Percentiles rank a stretch among this genome's conserved stretches.
These are phyloP conservation scores for Lagerstroemia speciosa DNA, from an alignment of 345 rosid genomes.

Conservation along the genomic window DNA sequence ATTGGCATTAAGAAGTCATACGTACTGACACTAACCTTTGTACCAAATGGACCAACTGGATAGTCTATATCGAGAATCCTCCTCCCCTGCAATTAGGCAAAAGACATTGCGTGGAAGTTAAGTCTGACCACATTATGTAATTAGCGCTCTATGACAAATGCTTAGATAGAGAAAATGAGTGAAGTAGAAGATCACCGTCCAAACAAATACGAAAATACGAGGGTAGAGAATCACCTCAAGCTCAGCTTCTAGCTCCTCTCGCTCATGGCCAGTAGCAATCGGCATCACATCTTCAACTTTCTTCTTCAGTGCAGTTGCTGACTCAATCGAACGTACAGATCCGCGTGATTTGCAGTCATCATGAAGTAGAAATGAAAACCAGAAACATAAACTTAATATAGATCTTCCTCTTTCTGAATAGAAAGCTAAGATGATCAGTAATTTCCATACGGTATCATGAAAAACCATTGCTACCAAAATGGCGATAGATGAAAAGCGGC, in stretches of 20 bases:
- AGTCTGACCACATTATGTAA: neutral
- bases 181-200: neutral
- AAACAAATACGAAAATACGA: neutral
- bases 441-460: neutral
- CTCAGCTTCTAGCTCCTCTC: slow-evolving; percentile 52
- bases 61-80: slow-evolving; percentile 52
- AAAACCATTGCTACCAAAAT: too few relatives aligned
- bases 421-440: neutral
- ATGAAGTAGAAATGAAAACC: neutral
- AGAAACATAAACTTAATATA: neutral
- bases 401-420: neutral
- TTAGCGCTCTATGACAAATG: neutral
- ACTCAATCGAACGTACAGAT: neutral
- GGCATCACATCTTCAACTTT: slow-evolving; percentile 42
- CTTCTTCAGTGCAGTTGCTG: slow-evolving; percentile 20
- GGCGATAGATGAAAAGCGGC: too few relatives aligned
- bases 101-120: slow-evolving; percentile 2
- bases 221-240: slow-evolving; percentile 10
- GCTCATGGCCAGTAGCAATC: slow-evolving; percentile 51
- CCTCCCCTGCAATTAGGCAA: slow-evolving; percentile 45
- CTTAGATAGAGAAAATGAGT: neutral
- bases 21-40: slow-evolving; percentile 50
- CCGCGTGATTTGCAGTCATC: neutral
- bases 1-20: neutral
- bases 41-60: slow-evolving; percentile 88